Conservation (phyloP, 106 monocot genomes). For the Phalaenopsis aphrodite region DNA sequence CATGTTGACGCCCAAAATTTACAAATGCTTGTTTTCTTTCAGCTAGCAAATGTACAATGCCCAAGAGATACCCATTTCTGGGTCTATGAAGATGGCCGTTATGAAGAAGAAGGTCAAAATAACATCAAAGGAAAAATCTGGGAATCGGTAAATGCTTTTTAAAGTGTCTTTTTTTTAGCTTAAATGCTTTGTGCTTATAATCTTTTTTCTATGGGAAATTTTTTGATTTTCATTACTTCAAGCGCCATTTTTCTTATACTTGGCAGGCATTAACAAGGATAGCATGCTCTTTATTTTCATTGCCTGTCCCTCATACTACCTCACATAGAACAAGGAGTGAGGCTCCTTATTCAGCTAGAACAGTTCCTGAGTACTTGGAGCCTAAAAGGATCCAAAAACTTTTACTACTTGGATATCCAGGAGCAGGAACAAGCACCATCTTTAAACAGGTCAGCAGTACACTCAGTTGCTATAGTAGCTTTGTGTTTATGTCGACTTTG, state of each 20-base stretch:
- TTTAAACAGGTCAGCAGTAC: constrained; percentile 75
- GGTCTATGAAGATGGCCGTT: constrained; percentile 93
- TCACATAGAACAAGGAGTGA: constrained; percentile 37
- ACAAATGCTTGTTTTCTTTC: constrained; percentile 10
- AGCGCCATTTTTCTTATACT: constrained; percentile 1
- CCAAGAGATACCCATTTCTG: constrained; percentile 93
- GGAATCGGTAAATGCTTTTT: constrained; percentile 53
- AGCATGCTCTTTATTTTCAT: constrained; percentile 61
- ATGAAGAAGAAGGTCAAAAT: constrained; percentile 91
- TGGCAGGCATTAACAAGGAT: constrained; percentile 62
- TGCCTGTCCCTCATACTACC: constrained; percentile 60
- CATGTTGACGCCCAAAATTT: neutral
- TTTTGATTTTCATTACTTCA: neutral
- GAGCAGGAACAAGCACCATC: constrained; percentile 85
- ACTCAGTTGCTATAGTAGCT: neutral
- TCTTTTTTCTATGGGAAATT: neutral
- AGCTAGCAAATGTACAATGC: constrained; percentile 87
- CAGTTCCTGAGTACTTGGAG: constrained; percentile 74
- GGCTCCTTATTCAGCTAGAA: constrained; percentile 47
- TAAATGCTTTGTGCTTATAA: neutral
- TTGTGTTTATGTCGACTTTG: neutral
- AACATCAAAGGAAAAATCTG: constrained; percentile 90
- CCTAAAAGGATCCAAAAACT: constrained; percentile 81
- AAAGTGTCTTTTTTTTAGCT: neutral
- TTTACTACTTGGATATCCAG: constrained; percentile 69